phyloP scores from a whole-genome alignment of 352 stramenopile genomes.

The Paralagenidium karlingii region DNA sequence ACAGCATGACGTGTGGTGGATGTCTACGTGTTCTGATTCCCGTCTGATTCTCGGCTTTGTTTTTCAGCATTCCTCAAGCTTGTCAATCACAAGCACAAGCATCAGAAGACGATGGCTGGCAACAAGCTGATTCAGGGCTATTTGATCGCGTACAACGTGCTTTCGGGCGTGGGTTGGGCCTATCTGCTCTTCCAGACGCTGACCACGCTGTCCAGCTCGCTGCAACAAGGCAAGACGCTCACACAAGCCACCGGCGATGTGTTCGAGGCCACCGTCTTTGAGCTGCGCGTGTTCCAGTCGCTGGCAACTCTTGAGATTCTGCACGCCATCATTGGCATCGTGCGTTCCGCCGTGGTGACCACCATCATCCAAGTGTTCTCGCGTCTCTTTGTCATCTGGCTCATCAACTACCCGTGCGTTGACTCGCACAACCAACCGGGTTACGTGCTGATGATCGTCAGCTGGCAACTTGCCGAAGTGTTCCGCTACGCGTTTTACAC shows the following conservation, averaged over 20 bases:
- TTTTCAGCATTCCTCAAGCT: no score
- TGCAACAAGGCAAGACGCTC: slow-evolving; percentile 29
- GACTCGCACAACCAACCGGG: slow-evolving; percentile 67
- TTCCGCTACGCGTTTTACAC: slow-evolving; percentile 98
- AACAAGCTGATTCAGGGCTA: slow-evolving; percentile 52
- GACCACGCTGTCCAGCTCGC: slow-evolving; percentile 23
- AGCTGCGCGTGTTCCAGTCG: slow-evolving; percentile 86
- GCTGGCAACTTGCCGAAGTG: slow-evolving; percentile 85
- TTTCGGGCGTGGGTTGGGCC: slow-evolving; percentile 53
- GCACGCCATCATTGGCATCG: slow-evolving; percentile 90
- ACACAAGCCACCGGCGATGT: slow-evolving; percentile 36
- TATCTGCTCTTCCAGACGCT: slow-evolving; percentile 59
- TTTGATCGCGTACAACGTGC: slow-evolving; percentile 58
- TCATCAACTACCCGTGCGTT: slow-evolving; percentile 84
- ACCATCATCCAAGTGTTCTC: slow-evolving; percentile 89
- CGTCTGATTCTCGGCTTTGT: no score
- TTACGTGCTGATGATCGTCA: slow-evolving; percentile 80
- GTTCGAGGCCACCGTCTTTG: slow-evolving; percentile 35
- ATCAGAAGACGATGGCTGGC: no score
- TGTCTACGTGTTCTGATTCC: no score
- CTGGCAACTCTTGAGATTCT: slow-evolving; percentile 93
- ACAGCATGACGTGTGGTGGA: no score
- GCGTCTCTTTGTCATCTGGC: slow-evolving; percentile 89
- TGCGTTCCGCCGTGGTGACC: slow-evolving; percentile 91
- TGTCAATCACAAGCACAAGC: no score